Evolutionary conservation across 495 filamentous ascomycete genomes (phyloP), one percentile per base, ranked within the genome.

Genomic region (Poronia punctata): DNA sequence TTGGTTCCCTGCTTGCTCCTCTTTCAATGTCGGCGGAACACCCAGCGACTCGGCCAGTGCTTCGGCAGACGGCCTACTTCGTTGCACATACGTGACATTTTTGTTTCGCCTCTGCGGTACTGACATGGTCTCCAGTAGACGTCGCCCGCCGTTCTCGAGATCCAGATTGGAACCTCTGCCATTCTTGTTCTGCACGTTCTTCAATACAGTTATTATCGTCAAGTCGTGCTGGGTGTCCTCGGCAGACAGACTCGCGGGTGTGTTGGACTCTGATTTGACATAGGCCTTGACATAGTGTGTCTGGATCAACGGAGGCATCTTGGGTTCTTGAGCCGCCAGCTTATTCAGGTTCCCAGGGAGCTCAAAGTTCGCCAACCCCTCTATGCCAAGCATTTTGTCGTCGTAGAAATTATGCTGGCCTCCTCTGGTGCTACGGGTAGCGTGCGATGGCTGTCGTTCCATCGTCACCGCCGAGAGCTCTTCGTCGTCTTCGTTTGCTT

Each of bases 391-490:
- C 22, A 69, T 45, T 43, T 65, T 67, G 36, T 72, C 67, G 40
- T 72, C 68, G 27, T 68, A 65, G 28, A 82, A 68, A 35, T 63
- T 60, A 29, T 67, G 70, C 38, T 72, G 71, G 26, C 69, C 78
- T 9, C 68, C 72, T 22, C 80, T 74, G 3, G 79, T 85, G 35
- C 82, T 86, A 9, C 84, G 78, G 8, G 84, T 88, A 11, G 79
- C 76, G 48, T 88, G 83, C 26, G 81, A 84, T 20, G 75, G 75
- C 12, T 82, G 80, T 4, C 83, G 72, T 35, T 83, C 81, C 83
- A 87, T 87, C 45, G 70, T 70, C 2, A 74, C 68, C 0, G 80
- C 81, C 7, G 71, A 69, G 0, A 75, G 61, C 12, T 65, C 65
- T 7, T 65, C 65, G n/a, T 72, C 68, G 12, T 70, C 64, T 5